Percentiles rank a stretch among this genome's conserved stretches.
Evolutionary conservation across 2,329 filamentous ascomycete genomes (phyloP).

Genomic region (Podosphaera xanthii): DNA sequence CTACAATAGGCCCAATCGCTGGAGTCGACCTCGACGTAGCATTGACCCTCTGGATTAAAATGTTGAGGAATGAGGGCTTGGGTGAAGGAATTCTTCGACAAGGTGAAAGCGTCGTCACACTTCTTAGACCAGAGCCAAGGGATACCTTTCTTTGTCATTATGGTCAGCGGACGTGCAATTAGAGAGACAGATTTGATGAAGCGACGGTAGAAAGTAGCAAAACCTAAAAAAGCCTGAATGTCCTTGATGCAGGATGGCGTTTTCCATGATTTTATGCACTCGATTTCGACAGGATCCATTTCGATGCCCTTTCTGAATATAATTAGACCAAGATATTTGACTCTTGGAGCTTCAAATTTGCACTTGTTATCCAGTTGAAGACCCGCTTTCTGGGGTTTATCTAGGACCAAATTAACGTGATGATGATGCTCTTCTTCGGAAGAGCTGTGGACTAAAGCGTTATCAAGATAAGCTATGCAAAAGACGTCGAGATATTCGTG

Average conservation of each 20-base stretch:
- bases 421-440: neutral
- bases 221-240: neutral
- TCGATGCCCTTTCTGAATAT: neutral
- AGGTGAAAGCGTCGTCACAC: neutral
- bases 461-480: neutral
- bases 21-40: neutral
- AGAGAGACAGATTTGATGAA: neutral
- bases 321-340: neutral
- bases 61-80: neutral
- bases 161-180: neutral
- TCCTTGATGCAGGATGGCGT: neutral
- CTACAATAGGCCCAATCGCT: neutral
- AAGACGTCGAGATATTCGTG: neutral
- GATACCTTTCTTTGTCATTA: neutral
- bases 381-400: neutral
- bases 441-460: neutral
- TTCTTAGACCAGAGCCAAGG: neutral
- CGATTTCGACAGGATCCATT: neutral
- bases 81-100: neutral
- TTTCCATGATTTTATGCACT: neutral
- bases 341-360: neutral
- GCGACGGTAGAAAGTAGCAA: neutral
- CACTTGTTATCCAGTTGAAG: neutral
- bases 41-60: neutral
- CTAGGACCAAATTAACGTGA: neutral